Conservation (phyloP, 2,329 filamentous ascomycete species). For the Westerdykella ornata region DNA sequence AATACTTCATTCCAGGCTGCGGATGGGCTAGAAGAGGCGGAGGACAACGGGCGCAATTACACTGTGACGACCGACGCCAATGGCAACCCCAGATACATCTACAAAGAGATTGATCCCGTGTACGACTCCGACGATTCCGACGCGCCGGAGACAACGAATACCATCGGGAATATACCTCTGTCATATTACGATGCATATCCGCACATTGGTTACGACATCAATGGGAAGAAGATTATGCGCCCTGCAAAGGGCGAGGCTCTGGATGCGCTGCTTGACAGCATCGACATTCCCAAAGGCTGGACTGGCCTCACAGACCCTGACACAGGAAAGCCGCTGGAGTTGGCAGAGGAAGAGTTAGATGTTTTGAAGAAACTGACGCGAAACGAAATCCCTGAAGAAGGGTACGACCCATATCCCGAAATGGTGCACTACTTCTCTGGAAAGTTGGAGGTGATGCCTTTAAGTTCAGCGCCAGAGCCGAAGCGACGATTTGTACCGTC, state of each 20-base stretch:
- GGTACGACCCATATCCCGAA: constrained; percentile 88
- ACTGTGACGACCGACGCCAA: constrained; percentile 73
- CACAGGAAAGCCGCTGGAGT: constrained; percentile 84
- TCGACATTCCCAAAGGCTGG: constrained; percentile 95
- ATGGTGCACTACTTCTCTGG: constrained; percentile 92
- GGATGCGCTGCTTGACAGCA: constrained; percentile 89
- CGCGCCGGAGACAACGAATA: constrained; percentile 71
- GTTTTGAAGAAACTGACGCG: constrained; percentile 81
- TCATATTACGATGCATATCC: constrained; percentile 97
- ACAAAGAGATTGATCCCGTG: constrained; percentile 85
- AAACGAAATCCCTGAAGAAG: constrained; percentile 79
- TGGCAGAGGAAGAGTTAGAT: constrained; percentile 82
- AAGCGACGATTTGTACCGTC: constrained; percentile 94
- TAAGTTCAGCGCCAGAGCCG: constrained; percentile 90
- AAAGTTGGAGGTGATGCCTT: constrained; percentile 84
- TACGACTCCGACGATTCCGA: constrained; percentile 97
- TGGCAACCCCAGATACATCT: constrained; percentile 83
- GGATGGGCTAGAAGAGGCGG: constrained; percentile 20
- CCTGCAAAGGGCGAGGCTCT: constrained; percentile 89
- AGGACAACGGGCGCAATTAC: constrained; percentile 45
- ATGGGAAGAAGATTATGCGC: constrained; percentile 95
- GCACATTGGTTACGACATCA: constrained; percentile 97
- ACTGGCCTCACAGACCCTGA: constrained; percentile 90
- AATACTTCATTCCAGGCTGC: constrained; percentile 15
- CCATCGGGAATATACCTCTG: constrained; percentile 89